Conservation (phyloP, 768 basidiomycete species). For the Galerina marginata region DNA sequence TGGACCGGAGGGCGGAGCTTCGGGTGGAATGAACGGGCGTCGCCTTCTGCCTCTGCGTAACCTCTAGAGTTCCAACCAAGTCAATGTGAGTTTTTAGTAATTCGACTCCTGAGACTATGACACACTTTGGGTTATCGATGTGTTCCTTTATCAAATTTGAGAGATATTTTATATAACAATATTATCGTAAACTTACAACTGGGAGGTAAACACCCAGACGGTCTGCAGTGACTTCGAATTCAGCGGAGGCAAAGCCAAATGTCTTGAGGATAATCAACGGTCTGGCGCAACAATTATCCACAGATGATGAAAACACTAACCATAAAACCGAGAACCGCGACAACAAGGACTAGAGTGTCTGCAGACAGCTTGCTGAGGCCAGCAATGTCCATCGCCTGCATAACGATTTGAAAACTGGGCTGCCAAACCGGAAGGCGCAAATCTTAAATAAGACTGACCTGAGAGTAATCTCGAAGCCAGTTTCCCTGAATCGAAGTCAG, state of each 20-base stretch:
- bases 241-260: conserved; percentile 66
- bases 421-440: too few relatives aligned
- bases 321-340: conserved; percentile 65
- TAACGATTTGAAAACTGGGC: background rate
- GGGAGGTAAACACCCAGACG: conserved; percentile 80
- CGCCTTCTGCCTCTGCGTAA: conserved; percentile 71
- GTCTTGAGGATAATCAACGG: conserved; percentile 40
- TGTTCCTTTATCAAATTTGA: conserved; percentile 52
- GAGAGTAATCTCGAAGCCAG: conserved; percentile 75
- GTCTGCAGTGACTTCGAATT: conserved; percentile 75
- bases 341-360: conserved; percentile 65
- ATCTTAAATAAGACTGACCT: conserved; percentile 37
- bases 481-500: conserved; percentile 49
- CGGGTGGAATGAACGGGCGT: conserved; percentile 72
- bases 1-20: conserved; percentile 79
- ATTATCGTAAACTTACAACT: conserved; percentile 45
- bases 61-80: conserved; percentile 44
- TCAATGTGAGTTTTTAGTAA: background rate
- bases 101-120: background rate
- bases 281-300: background rate
- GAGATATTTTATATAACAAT: too few relatives aligned
- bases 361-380: conserved; percentile 68
- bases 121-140: conserved; percentile 78
- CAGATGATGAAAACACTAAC: conserved; percentile 18
- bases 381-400: conserved; percentile 72